Evolutionary conservation across 305 asterid genomes (phyloP).

Genomic region (Solanum hybrid): DNA sequence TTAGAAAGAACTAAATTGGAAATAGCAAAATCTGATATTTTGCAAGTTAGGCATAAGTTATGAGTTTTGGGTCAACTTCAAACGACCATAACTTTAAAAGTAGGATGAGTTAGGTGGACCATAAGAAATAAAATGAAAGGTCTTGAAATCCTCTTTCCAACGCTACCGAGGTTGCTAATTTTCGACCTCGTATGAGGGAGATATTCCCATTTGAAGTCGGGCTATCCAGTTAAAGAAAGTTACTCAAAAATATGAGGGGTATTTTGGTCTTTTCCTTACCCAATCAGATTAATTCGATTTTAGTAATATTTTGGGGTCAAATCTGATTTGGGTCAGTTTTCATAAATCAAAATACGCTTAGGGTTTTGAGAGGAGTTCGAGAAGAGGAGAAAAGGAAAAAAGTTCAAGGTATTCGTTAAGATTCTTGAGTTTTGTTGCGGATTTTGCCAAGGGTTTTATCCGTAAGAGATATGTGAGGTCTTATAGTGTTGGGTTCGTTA

Average conservation of each 20-base stretch:
- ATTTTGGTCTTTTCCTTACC: neutral
- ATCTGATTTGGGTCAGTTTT: neutral
- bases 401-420: neutral
- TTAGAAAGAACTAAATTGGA: neutral
- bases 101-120: neutral
- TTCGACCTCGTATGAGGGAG: neutral
- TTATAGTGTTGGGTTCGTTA: neutral
- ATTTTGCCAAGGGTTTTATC: neutral
- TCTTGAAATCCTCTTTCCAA: neutral
- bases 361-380: neutral
- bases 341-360: neutral
- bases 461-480: neutral
- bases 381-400: neutral
- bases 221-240: neutral
- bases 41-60: neutral
- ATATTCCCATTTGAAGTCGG: neutral
- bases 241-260: neutral
- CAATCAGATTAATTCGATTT: too few relatives aligned
- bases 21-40: neutral
- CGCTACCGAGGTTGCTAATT: neutral
- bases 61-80: neutral
- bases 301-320: neutral
- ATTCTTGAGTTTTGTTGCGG: neutral
- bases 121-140: neutral
- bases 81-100: neutral